A percentile compares a stretch with the other conserved stretches of the same genome.
Evolutionary conservation across 306 rosid species (phyloP).

Genomic region (Sesbania bispinosa): DNA sequence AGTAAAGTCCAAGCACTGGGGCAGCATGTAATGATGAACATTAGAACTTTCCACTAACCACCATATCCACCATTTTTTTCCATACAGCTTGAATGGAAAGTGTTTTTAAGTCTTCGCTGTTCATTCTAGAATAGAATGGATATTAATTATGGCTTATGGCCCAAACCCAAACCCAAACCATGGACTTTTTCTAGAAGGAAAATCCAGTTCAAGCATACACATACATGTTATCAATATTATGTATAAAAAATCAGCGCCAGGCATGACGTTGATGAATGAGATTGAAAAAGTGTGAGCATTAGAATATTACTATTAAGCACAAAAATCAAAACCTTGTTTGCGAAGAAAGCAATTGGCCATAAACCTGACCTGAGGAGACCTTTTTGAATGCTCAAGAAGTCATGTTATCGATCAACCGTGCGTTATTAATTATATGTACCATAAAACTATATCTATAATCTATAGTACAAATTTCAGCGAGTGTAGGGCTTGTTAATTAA

Average conservation of each 20-base stretch:
- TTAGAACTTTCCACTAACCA: background rate
- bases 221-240: background rate
- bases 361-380: background rate
- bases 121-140: slow-evolving; percentile 16
- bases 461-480: background rate
- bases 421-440: background rate
- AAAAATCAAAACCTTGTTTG: background rate
- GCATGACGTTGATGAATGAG: background rate
- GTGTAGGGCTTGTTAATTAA: background rate
- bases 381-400: background rate
- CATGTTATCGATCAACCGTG: background rate
- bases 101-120: background rate
- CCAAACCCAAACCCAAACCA: background rate
- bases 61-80: background rate
- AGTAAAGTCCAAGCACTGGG: background rate
- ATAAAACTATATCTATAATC: too few species aligned
- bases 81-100: background rate
- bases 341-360: slow-evolving; percentile 24
- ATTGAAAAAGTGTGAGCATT: background rate
- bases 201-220: background rate
- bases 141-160: background rate
- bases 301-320: background rate
- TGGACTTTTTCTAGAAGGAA: slow-evolving; percentile 45
- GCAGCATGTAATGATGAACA: slow-evolving; percentile 11
- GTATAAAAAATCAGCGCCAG: background rate